Evolutionary conservation across 106 monocot genomes (phyloP).

Genomic region (Hemerocallis citrina): DNA sequence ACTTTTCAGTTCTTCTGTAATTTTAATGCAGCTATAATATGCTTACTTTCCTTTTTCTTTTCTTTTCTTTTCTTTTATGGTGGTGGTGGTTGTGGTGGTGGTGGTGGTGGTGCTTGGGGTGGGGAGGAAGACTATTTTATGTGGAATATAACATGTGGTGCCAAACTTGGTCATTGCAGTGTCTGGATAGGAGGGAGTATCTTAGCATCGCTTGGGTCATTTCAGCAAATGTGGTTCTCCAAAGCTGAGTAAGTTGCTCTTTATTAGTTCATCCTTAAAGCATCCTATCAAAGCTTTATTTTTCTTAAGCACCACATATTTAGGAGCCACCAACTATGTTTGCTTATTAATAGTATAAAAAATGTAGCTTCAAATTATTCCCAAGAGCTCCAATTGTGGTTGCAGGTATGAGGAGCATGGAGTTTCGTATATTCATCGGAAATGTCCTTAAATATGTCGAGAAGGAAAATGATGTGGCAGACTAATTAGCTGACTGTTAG

Average conservation of each 20-base stretch:
- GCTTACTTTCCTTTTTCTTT: too few relatives aligned
- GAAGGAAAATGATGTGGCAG: too few relatives aligned
- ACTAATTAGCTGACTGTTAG: too few relatives aligned
- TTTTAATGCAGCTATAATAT: too few relatives aligned
- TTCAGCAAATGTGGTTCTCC: conserved; percentile 99
- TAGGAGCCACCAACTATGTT: background rate
- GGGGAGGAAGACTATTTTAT: too few relatives aligned
- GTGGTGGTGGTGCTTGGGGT: too few relatives aligned
- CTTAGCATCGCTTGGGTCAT: conserved; percentile 90
- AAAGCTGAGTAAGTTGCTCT: conserved; percentile 63
- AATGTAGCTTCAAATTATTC: background rate
- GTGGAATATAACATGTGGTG: too few relatives aligned
- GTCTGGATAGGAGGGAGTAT: conserved; percentile 98
- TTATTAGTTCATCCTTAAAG: background rate
- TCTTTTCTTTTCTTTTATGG: too few relatives aligned
- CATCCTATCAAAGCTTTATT: background rate
- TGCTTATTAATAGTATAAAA: too few relatives aligned
- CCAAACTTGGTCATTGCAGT: conserved; percentile 30
- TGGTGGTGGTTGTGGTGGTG: too few relatives aligned
- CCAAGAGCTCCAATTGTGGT: background rate
- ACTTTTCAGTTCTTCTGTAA: too few relatives aligned
- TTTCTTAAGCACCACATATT: background rate
- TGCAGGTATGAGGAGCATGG: conserved; percentile 94
- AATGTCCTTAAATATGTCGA: conserved; percentile 86
- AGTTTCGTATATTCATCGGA: conserved; percentile 89